Base-by-base conservation (phyloP, 495 filamentous ascomycete species). In the Annulohypoxylon bovei region DNA sequence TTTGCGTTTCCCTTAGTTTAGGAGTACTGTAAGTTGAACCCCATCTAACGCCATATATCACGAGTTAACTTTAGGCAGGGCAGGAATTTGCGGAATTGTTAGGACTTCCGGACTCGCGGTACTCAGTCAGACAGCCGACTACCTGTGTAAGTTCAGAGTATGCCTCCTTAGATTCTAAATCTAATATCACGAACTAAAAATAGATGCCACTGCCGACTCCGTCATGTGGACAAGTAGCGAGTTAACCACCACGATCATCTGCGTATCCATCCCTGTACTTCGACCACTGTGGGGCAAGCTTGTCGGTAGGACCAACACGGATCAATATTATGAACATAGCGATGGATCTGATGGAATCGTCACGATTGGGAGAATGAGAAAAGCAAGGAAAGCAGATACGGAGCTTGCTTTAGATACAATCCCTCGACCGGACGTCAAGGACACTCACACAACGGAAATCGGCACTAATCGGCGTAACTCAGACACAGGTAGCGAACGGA, bases 1-100 rank as follows among this genome's bases (percentile, higher is more conserved):
- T 87, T 20, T 80, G 80, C 50, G 74, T 73, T 0, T 79, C 82
- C 20, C 82, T 86, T 79, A 83, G 85, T 32, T 70, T 86, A 3
- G 85, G 85, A 9, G 61, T 85, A 56, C 65, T 86, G 83, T 85
- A 70, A 65, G 82, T 78, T 1, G 6, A 8, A 12, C 3, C 18
- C 49, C n/a, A 8, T 27, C 6, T 18, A 12, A 44, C 25, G 7
- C 20, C 27, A 42, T 7, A n/a, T 18, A 32, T 4, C 35, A 11
- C 1, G 2, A 23, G 35, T 42, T 65, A 37, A 65, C 16, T 16
- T 7, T 47, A 22, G 14, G 47, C 6, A 68, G 65, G 27, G 65
- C 65, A n/a, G 65, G 65, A 20, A 35, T 68, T 6, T 68, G 66
- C 20, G 66, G 66, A 6, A 7, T 63, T 42, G 23, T 68, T 11